phyloP scores from a whole-genome alignment of 2,329 filamentous ascomycete species.

The Neonectria ditissima region DNA sequence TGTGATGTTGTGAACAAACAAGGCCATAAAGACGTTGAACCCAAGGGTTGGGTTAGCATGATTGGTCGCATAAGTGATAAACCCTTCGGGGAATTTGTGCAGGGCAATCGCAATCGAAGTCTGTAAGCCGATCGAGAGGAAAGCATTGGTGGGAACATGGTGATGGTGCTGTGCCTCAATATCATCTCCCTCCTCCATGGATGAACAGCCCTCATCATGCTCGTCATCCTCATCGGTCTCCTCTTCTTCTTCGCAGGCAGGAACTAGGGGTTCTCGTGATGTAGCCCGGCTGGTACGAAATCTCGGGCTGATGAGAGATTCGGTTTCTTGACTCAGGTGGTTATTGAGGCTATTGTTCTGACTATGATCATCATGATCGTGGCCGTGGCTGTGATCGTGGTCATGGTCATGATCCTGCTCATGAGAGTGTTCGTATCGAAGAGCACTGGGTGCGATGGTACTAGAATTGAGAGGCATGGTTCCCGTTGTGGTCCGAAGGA shows the following conservation, averaged over 20 bases:
- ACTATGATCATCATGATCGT: conserved; percentile 34
- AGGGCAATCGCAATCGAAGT: conserved; percentile 94
- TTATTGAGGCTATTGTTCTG: conserved; percentile 31
- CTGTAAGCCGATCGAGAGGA: conserved; percentile 94
- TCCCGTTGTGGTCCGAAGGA: conserved; percentile 58
- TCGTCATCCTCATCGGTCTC: conserved; percentile 36
- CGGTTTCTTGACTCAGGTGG: conserved; percentile 38
- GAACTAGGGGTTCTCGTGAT: conserved; percentile 53
- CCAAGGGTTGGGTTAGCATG: conserved; percentile 92
- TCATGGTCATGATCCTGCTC: conserved; percentile 40
- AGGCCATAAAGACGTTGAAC: conserved; percentile 91
- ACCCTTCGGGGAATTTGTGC: conserved; percentile 91
- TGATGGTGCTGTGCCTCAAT: conserved; percentile 80
- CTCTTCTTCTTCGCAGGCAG: conserved; percentile 29
- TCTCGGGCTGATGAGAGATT: conserved; percentile 47
- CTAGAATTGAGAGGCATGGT: conserved; percentile 40
- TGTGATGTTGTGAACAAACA: conserved; percentile 98
- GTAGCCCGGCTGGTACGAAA: conserved; percentile 54
- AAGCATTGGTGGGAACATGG: conserved; percentile 94
- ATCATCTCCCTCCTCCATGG: conserved; percentile 55
- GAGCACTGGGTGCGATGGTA: conserved; percentile 2
- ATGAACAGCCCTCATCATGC: conserved; percentile 43
- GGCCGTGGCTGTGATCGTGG: conserved; percentile 38
- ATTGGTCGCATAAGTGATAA: conserved; percentile 96
- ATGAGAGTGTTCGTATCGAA: conserved; percentile 40